Evolutionary conservation across 352 stramenopile genomes (phyloP).

Genomic region (Globisporangium echinulatum): DNA sequence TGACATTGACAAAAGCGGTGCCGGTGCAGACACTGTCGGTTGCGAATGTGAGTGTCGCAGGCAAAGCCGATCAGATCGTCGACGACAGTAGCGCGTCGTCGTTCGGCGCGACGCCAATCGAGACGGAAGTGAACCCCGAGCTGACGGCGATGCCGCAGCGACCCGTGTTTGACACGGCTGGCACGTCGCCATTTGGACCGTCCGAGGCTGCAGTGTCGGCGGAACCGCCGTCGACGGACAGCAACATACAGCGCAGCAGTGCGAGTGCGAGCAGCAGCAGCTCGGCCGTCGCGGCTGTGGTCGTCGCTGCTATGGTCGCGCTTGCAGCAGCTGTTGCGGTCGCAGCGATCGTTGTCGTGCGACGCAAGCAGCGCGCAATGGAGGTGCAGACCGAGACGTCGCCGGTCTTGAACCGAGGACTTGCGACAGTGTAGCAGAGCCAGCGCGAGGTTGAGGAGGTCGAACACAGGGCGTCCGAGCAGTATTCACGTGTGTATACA

Average conservation of each 20-base stretch:
- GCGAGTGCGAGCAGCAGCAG: neutral
- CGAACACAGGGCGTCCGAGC: too few species aligned
- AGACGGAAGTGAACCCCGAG: neutral
- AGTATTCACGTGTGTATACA: too few species aligned
- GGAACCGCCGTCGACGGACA: neutral
- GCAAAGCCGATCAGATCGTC: conserved; percentile 1
- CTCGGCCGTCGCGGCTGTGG: conserved; percentile 2
- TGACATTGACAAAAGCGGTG: neutral
- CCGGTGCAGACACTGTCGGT: conserved; percentile 3
- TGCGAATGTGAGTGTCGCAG: neutral
- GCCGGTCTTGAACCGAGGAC: conserved; percentile 13
- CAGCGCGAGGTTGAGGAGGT: neutral
- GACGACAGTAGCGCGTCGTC: neutral
- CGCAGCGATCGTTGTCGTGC: conserved; percentile 24
- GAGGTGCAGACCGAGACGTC: conserved; percentile 23
- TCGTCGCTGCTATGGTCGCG: conserved; percentile 12
- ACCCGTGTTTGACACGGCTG: neutral
- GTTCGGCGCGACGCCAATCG: neutral
- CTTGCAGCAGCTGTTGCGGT: conserved; percentile 10
- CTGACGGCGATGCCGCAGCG: neutral
- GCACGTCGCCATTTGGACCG: neutral
- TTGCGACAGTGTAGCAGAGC: conserved; percentile 14
- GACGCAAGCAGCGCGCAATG: conserved; percentile 25
- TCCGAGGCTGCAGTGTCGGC: neutral
- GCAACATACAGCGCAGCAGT: conserved; percentile 4